These are phyloP conservation scores for Aspergillaceae sp. DNA, from an alignment of 2,329 filamentous ascomycete species.

Conservation along the genomic window DNA sequence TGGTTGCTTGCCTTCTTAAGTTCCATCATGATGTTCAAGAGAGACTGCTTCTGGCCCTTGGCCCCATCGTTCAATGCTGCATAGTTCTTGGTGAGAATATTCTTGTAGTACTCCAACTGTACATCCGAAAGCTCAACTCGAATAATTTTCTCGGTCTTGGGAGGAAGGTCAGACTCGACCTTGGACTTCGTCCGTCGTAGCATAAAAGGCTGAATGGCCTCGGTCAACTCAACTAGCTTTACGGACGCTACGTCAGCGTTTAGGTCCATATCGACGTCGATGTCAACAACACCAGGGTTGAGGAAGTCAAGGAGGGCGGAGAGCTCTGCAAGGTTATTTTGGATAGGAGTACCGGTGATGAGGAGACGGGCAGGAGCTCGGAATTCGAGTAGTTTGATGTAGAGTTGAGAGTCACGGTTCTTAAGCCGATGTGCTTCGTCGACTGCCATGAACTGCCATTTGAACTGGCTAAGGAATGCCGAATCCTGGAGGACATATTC, in stretches of 20 bases:
- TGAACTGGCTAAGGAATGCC: constrained; percentile 75
- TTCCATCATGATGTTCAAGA: constrained; percentile 99
- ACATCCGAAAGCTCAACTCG: constrained; percentile 94
- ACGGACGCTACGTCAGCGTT: constrained; percentile 70
- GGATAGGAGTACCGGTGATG: constrained; percentile 94
- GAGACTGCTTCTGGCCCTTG: constrained; percentile 83
- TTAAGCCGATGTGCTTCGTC: constrained; percentile 96
- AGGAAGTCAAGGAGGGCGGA: constrained; percentile 91
- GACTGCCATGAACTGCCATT: constrained; percentile 94
- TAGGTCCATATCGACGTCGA: constrained; percentile 87
- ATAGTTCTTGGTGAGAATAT: constrained; percentile 95
- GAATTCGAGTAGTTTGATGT: constrained; percentile 75
- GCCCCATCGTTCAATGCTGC: constrained; percentile 84
- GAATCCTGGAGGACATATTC: constrained; percentile 89
- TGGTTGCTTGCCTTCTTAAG: constrained; percentile 99
- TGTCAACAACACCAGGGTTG: constrained; percentile 85
- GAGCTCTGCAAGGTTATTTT: constrained; percentile 90
- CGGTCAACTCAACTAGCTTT: constrained; percentile 78
- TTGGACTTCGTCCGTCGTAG: constrained; percentile 93
- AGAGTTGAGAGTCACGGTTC: constrained; percentile 90
- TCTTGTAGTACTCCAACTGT: constrained; percentile 97
- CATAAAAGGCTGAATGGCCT: constrained; percentile 86
- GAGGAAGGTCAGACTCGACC: constrained; percentile 89
- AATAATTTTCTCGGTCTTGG: constrained; percentile 98
- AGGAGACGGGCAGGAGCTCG: constrained; percentile 79